phyloP scores from a whole-genome alignment of 2,329 filamentous ascomycete genomes.

The Colletotrichum sp. region DNA sequence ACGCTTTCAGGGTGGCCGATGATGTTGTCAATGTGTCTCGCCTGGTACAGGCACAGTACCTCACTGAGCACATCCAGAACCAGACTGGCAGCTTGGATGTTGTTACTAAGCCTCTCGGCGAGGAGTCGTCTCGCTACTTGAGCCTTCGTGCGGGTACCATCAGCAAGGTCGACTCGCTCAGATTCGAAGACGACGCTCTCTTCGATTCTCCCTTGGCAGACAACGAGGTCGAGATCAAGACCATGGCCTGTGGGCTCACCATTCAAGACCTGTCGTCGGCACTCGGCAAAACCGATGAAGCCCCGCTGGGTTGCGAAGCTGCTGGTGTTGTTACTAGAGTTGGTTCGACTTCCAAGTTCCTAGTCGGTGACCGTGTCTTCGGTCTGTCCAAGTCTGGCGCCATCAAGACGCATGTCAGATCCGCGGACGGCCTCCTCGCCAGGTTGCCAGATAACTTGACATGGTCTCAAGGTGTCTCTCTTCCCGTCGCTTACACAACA shows the following conservation, averaged over 20 bases:
- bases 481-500: constrained; percentile 32
- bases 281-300: constrained; percentile 24
- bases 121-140: not conserved
- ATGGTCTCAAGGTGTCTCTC: constrained; percentile 39
- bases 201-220: constrained; percentile 29
- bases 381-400: constrained; percentile 22
- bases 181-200: constrained; percentile 28
- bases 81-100: constrained; percentile 18
- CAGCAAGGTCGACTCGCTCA: constrained; percentile 26
- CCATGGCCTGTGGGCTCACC: constrained; percentile 48
- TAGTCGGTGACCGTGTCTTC: constrained; percentile 33
- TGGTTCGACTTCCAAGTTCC: constrained; percentile 32
- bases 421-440: constrained; percentile 26
- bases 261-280: constrained; percentile 46
- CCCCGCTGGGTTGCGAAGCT: constrained; percentile 32
- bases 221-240: constrained; percentile 45
- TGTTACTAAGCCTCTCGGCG: not conserved
- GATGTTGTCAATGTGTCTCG: not conserved
- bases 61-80: constrained; percentile 10
- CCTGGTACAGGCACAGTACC: not conserved
- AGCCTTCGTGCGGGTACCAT: constrained; percentile 39
- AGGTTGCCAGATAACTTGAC: constrained; percentile 41
- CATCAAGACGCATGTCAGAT: constrained; percentile 26
- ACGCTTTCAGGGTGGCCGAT: not conserved
- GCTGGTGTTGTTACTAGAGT: constrained; percentile 37